A percentile compares a stretch with the other conserved stretches of the same genome.
Evolutionary conservation across 2,329 filamentous ascomycete species (phyloP).

Genomic region (Ophiostoma sp.): DNA sequence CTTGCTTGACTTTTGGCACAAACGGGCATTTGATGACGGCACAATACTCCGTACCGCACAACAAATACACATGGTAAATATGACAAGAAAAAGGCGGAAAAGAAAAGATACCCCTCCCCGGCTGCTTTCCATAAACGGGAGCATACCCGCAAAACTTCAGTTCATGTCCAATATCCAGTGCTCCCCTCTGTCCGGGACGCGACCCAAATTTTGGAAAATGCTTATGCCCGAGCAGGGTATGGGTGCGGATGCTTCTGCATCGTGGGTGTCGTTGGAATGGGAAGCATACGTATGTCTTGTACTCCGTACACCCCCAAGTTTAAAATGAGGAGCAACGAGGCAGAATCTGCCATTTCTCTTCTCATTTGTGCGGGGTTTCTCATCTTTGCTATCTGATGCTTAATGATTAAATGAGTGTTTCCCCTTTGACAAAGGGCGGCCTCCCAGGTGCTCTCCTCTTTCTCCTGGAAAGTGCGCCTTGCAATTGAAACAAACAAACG

Average conservation of each 20-base stretch:
- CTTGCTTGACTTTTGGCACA: not conserved
- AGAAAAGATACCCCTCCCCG: not conserved
- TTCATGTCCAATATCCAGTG: not conserved
- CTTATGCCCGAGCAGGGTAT: constrained; percentile 8
- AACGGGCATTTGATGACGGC: not conserved
- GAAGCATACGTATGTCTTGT: not conserved
- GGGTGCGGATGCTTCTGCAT: not conserved
- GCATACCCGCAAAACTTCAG: not conserved
- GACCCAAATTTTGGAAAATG: not conserved
- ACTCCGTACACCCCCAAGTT: not conserved
- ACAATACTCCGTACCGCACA: not conserved
- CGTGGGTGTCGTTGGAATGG: not conserved
- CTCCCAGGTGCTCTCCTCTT: not conserved
- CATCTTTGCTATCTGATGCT: not conserved
- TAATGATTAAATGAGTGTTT: not conserved
- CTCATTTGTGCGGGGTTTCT: not conserved
- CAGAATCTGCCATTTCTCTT: not conserved
- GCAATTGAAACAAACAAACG: constrained; percentile 7
- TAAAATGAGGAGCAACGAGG: constrained; percentile 10
- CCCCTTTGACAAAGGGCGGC: not conserved
- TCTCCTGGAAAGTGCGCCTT: not conserved
- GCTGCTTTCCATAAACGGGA: constrained; percentile 4
- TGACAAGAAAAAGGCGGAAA: not conserved
- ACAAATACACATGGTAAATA: too few species aligned
- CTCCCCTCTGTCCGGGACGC: not conserved